A percentile compares a stretch with the other conserved stretches of the same genome.
Conservation (phyloP, 139 green algal species). For the Picochlorum sp. region DNA sequence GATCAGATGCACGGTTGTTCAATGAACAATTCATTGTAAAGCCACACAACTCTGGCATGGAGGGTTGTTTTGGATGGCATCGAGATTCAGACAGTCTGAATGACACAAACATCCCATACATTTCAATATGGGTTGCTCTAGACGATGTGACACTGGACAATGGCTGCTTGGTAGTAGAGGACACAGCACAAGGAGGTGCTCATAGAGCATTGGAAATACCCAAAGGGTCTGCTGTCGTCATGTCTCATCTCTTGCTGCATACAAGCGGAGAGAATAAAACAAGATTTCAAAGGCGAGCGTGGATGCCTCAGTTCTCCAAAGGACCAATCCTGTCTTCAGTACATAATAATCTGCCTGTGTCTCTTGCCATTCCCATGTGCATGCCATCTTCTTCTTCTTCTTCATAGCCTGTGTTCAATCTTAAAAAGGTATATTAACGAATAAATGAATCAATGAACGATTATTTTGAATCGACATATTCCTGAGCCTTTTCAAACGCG, state of each 20-base stretch:
- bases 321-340: neutral
- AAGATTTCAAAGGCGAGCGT: constrained; percentile 16
- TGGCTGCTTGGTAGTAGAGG: constrained; percentile 15
- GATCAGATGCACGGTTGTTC: neutral
- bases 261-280: constrained; percentile 25
- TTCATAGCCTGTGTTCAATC: neutral
- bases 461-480: constrained; percentile 5
- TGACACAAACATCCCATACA: neutral
- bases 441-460: no score
- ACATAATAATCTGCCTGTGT: neutral
- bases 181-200: no score
- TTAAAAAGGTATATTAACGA: no score
- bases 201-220: neutral
- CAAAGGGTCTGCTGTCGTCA: constrained; percentile 24
- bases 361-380: constrained; percentile 9
- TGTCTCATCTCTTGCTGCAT: constrained; percentile 18
- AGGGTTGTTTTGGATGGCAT: constrained; percentile 25
- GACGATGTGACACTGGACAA: constrained; percentile 17
- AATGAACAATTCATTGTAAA: constrained; percentile 39
- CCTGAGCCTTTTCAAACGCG: constrained; percentile 42
- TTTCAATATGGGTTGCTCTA: constrained; percentile 23
- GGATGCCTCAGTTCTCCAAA: constrained; percentile 36
- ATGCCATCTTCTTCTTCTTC: neutral
- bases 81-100: constrained; percentile 27
- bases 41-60: constrained; percentile 1